phyloP scores from a whole-genome alignment of 225 moss, liverwort and hornwort species.

The Marchantia polymorpha region DNA sequence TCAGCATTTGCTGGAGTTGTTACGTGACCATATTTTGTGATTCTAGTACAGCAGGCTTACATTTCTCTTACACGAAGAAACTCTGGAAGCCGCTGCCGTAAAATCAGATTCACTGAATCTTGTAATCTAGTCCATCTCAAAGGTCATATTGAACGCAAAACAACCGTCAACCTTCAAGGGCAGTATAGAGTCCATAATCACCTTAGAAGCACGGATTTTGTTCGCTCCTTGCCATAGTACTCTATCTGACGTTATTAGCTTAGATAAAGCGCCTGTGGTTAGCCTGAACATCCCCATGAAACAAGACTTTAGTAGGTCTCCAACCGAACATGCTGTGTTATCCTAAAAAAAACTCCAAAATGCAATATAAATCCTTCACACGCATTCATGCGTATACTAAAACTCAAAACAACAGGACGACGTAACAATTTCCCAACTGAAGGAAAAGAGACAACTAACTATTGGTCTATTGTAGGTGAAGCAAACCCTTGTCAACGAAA shows the following conservation, averaged over 20 bases:
- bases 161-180: too few species aligned
- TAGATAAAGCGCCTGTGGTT: constrained; percentile 82
- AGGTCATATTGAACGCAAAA: too few species aligned
- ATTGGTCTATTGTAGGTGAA: too few species aligned
- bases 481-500: too few species aligned
- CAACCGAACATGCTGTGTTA: not conserved
- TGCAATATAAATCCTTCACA: not conserved
- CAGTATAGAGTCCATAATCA: constrained; percentile 13
- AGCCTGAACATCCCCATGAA: constrained; percentile 40
- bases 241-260: constrained; percentile 66
- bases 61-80: not conserved
- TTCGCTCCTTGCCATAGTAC: constrained; percentile 80
- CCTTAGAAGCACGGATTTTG: constrained; percentile 67
- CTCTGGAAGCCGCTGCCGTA: not conserved
- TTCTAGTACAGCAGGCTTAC: not conserved
- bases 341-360: not conserved
- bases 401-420: not conserved
- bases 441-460: not conserved
- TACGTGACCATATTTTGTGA: not conserved
- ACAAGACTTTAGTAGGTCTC: not conserved
- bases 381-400: not conserved
- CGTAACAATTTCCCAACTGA: not conserved
- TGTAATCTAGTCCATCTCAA: too few species aligned
- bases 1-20: too few species aligned
- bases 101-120: too few species aligned